Evolutionary conservation across 1,139 yeast genomes (phyloP), one percentile per base, ranked within the genome.

Genomic region (Yamadazyma songkhlaensis): DNA sequence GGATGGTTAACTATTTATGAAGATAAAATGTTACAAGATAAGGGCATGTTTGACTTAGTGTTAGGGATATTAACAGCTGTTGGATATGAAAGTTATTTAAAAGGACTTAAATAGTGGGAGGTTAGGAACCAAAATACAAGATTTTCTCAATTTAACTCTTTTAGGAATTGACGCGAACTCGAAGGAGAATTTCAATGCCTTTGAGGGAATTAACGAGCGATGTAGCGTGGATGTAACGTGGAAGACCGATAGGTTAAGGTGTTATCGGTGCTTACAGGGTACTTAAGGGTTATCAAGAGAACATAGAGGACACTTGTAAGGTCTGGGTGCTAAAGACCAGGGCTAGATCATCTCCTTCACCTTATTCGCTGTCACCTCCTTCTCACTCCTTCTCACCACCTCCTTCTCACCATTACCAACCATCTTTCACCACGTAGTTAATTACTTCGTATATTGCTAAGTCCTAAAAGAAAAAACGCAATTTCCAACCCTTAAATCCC

Each of bases 1-100:
- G 85, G 86, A 0, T 80, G 86, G 86, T 53, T 80, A 4, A 78
- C 85, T 0, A 62, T 80, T 2, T 79, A 74, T 47, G 83, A 79
- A 31, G 77, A 76, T 38, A 41, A 43, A 2, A 34, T 61, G 10
- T 57, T 62, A 33, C 46, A 48, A 13, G 54, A 55, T 6, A 55
- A 57, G 25, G 81, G 81, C 0, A 67, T 71, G 63, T 79, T 80
- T 68, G 82, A 79, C 45, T 48, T 71, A 36, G 75, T 72, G 1
- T 45, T 80, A 20, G 83, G 82, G 0, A 51, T 75, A 50, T 73
- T 79, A 0, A 60, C 79, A 40, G 81, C 82, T 2, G 67, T 66
- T 2, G 83, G 82, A 0, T 67, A 71, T 48, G 79, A 76, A 32
- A 56, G 22, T 15, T 12, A 12, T 11, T 4, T 27, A 4, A 23